phyloP scores from a whole-genome alignment of 306 rosid species.

The Lithocarpus polystachyus region DNA sequence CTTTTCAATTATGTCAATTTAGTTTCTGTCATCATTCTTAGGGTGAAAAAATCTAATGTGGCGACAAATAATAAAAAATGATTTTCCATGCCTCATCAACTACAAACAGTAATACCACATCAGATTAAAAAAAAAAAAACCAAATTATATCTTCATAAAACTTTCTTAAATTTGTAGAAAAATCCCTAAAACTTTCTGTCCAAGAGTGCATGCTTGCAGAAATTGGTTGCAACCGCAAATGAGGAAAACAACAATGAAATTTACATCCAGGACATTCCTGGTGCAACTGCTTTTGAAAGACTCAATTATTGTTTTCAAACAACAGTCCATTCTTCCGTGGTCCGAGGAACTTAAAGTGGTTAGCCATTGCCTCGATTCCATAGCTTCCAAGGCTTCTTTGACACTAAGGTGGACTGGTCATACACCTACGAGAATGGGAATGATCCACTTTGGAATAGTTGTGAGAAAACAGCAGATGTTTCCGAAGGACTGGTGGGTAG shows the following conservation, averaged over 20 bases:
- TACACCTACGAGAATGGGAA: constrained; percentile 75
- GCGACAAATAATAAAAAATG: too few relatives aligned
- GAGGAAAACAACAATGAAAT: constrained; percentile 63
- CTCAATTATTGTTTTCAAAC: constrained; percentile 83
- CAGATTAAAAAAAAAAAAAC: too few relatives aligned
- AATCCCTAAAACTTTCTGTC: constrained; percentile 39
- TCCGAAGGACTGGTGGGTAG: constrained; percentile 96
- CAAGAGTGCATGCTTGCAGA: constrained; percentile 76
- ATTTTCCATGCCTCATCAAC: too few relatives aligned
- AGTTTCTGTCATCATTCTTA: fast-evolving
- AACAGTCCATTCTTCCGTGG: constrained; percentile 78
- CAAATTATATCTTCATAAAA: too few relatives aligned
- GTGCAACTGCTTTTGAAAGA: constrained; percentile 94
- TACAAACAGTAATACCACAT: too few relatives aligned
- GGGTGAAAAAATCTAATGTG: too few relatives aligned
- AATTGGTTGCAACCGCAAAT: constrained; percentile 47
- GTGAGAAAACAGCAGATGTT: constrained; percentile 65
- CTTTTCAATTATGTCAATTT: too few relatives aligned
- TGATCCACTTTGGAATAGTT: constrained; percentile 64
- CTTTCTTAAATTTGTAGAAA: too few relatives aligned
- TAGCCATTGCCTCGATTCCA: constrained; percentile 76
- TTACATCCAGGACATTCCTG: constrained; percentile 70
- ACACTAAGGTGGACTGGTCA: constrained; percentile 90
- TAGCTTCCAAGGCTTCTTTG: constrained; percentile 86
- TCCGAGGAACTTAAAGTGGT: constrained; percentile 80